A percentile compares a stretch with the other conserved stretches of the same genome.
Evolutionary conservation across 352 stramenopile genomes (phyloP).

Genomic region (Globisporangium barbulae): DNA sequence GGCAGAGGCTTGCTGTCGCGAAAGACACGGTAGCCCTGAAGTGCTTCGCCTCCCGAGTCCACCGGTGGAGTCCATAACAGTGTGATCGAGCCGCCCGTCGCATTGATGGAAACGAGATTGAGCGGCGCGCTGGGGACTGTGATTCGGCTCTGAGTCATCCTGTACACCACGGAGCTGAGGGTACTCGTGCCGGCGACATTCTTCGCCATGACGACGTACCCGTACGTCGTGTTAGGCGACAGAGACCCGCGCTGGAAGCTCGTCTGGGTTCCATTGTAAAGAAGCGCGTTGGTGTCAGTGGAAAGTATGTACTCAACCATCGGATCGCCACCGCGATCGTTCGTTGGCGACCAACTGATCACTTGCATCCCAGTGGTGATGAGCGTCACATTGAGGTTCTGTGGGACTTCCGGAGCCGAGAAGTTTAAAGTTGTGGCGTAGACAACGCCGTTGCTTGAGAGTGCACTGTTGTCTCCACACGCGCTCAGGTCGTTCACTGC

Average conservation of each 20-base stretch:
- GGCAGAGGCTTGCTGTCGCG: constrained; percentile 19
- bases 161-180: constrained; percentile 17
- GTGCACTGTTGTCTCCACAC: constrained; percentile 26
- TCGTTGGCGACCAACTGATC: constrained; percentile 34
- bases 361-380: constrained; percentile 44
- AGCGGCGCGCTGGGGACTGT: constrained; percentile 30
- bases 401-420: constrained; percentile 33
- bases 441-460: constrained; percentile 27
- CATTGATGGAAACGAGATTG: constrained; percentile 7
- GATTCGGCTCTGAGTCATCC: constrained; percentile 19
- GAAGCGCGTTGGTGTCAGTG: constrained; percentile 19
- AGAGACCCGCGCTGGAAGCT: constrained; percentile 33
- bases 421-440: constrained; percentile 33
- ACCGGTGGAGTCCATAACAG: constrained; percentile 39
- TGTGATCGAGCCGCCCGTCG: constrained; percentile 38
- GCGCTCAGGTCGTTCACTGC: constrained; percentile 53
- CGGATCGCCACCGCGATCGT: constrained; percentile 36
- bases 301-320: constrained; percentile 36
- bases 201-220: constrained; percentile 35
- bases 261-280: constrained; percentile 46
- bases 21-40: constrained; percentile 43
- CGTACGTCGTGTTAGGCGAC: constrained; percentile 36
- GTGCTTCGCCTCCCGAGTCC: constrained; percentile 36
- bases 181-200: constrained; percentile 42
- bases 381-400: constrained; percentile 21